Evolutionary conservation across 1,284 basidiomycete species (phyloP).

Genomic region (Volvariella surrecta): DNA sequence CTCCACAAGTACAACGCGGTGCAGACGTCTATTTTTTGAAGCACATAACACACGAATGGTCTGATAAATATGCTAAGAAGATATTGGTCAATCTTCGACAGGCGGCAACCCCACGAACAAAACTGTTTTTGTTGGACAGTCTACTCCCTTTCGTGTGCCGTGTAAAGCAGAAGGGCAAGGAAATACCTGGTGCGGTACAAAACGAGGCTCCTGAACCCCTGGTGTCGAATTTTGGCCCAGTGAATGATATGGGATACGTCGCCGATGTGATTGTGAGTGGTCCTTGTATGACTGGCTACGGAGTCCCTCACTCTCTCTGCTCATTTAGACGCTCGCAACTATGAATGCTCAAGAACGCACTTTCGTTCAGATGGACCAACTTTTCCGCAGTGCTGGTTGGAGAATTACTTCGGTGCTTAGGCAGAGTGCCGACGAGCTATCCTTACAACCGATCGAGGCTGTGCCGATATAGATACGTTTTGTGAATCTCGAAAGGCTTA

Average conservation of each 20-base stretch:
- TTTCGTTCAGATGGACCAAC: constrained; percentile 12
- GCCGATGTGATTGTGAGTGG: constrained; percentile 14
- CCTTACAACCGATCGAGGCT: constrained; percentile 15
- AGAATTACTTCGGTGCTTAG: constrained; percentile 11
- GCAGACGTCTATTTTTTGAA: constrained; percentile 23
- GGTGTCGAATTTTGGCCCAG: constrained; percentile 15
- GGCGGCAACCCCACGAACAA: constrained; percentile 17
- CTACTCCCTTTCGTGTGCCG: constrained; percentile 15
- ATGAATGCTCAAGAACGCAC: constrained; percentile 22
- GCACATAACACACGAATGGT: constrained; percentile 27
- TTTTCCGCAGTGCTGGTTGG: constrained; percentile 20
- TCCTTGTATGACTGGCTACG: not conserved
- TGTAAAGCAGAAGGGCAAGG: not conserved
- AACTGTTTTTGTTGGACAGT: constrained; percentile 21
- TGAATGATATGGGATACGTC: constrained; percentile 14
- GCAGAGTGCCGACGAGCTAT: constrained; percentile 9
- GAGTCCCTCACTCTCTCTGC: not conserved
- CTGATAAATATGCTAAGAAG: constrained; percentile 14
- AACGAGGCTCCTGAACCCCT: constrained; percentile 13
- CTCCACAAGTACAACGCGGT: constrained; percentile 19
- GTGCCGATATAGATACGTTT: constrained; percentile 7
- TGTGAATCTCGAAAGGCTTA: too few relatives aligned
- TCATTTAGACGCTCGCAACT: constrained; percentile 17
- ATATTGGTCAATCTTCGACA: constrained; percentile 20
- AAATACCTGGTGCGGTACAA: constrained; percentile 8